These are phyloP conservation scores for Neurospora africana DNA, from an alignment of 495 filamentous ascomycete genomes.

Conservation along the genomic window DNA sequence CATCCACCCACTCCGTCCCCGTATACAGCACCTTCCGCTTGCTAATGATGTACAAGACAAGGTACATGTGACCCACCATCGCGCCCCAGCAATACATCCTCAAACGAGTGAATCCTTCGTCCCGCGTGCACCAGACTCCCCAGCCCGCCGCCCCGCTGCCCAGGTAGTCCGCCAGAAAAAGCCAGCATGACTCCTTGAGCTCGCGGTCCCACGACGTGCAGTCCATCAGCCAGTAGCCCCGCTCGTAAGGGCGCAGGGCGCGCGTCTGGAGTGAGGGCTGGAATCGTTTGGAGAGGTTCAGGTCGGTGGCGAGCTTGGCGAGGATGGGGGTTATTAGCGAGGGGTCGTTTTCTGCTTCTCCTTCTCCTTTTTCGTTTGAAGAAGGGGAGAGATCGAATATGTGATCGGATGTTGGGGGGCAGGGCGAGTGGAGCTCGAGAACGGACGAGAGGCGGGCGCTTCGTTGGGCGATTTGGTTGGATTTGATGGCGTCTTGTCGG, in stretches of 20 bases:
- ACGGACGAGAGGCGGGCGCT: not conserved
- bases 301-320: conserved; percentile 38
- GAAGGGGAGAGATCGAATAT: conserved; percentile 11
- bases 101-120: conserved; percentile 25
- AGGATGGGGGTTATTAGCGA: conserved; percentile 44
- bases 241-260: conserved; percentile 43
- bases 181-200: conserved; percentile 45
- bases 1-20: conserved; percentile 49
- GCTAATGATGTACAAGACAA: conserved; percentile 55
- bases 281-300: conserved; percentile 40
- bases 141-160: conserved; percentile 51
- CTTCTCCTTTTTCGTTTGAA: not conserved
- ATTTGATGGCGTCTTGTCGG: conserved; percentile 1
- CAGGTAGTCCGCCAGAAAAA: conserved; percentile 49
- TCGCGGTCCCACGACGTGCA: conserved; percentile 33
- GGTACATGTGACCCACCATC: conserved; percentile 50
- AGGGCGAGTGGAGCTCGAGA: conserved; percentile 28
- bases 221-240: conserved; percentile 58
- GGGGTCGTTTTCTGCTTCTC: not conserved
- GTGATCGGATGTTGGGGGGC: conserved; percentile 13
- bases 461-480: not conserved
- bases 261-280: conserved; percentile 42
- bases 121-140: conserved; percentile 44
- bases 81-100: conserved; percentile 60
- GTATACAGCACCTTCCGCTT: conserved; percentile 43